These are phyloP conservation scores for Camellia lanceoleosa DNA, from an alignment of 148 eudicot genomes.

Conservation along the genomic window DNA sequence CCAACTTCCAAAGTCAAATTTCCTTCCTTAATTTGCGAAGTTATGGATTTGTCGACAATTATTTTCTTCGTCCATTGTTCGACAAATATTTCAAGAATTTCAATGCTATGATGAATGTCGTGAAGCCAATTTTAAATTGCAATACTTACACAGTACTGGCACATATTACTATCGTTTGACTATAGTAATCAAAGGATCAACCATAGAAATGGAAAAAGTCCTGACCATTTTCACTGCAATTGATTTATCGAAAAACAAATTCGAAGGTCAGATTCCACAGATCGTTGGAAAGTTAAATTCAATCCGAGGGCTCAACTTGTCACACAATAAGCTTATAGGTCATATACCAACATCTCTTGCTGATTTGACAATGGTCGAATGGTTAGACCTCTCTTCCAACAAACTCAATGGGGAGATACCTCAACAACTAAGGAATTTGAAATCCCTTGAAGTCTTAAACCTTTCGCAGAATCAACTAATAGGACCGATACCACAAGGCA, in stretches of 20 bases:
- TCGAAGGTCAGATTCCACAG: neutral
- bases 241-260: neutral
- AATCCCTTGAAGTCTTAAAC: neutral
- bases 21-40: neutral
- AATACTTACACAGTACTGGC: neutral
- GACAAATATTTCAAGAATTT: neutral
- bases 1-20: neutral
- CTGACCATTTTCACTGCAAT: neutral
- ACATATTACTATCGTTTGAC: neutral
- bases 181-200: neutral
- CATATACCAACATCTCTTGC: neutral
- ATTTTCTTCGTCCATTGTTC: neutral
- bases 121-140: neutral
- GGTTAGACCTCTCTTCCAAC: neutral
- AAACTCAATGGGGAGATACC: neutral
- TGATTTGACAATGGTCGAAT: neutral
- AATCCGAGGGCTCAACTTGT: neutral
- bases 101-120: neutral
- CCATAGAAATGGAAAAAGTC: neutral
- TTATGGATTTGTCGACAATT: neutral
- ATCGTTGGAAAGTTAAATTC: neutral
- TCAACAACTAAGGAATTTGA: neutral
- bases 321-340: neutral
- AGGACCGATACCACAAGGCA: neutral
- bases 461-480: neutral